A percentile compares a stretch with the other conserved stretches of the same genome.
Evolutionary conservation across 73 alveolate species (phyloP).

Genomic region (Tetrahymena borealis): DNA sequence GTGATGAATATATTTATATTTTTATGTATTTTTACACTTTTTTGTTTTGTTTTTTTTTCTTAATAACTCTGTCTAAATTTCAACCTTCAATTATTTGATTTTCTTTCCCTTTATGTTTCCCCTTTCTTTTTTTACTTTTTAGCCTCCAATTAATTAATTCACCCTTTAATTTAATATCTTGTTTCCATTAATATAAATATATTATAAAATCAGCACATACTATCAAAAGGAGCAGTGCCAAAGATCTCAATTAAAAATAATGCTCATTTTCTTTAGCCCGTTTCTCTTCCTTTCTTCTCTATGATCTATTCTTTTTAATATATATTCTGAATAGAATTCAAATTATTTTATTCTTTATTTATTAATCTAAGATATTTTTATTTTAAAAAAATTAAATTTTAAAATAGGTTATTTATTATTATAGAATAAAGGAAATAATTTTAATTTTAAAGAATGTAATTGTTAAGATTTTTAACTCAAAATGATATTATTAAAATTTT

Average conservation of each 20-base stretch:
- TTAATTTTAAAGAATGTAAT: no score
- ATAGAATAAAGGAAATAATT: no score
- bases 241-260: neutral
- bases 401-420: no score
- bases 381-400: no score
- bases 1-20: neutral
- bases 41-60: neutral
- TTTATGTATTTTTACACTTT: neutral
- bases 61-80: neutral
- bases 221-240: neutral
- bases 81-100: conserved; percentile 1
- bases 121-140: neutral
- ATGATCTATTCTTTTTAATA: no score
- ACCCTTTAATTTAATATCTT: neutral
- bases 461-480: no score
- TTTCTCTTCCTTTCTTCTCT: neutral
- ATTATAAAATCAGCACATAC: neutral
- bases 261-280: neutral
- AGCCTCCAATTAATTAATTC: neutral
- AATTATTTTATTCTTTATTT: no score
- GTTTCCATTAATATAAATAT: neutral
- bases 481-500: no score
- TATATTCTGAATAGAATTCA: no score
- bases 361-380: no score
- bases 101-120: neutral